These are phyloP conservation scores for Botrytis porri DNA, from an alignment of 2,329 filamentous ascomycete species.

Conservation along the genomic window DNA sequence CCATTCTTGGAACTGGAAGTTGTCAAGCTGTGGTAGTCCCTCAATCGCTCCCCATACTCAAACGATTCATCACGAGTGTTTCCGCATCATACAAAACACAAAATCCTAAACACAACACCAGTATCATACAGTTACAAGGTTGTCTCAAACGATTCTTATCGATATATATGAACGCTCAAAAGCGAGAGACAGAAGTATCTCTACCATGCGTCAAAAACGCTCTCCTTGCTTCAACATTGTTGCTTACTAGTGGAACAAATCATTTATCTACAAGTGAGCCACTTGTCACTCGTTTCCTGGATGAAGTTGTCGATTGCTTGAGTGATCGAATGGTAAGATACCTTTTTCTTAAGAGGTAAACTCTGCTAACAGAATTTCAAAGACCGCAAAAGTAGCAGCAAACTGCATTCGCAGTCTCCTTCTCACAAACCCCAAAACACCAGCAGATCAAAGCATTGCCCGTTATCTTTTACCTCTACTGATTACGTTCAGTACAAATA, in stretches of 20 bases:
- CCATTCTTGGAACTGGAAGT: slow-evolving; percentile 79
- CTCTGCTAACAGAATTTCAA: slow-evolving; percentile 12
- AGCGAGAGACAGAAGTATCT: slow-evolving; percentile 70
- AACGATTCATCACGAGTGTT: slow-evolving; percentile 81
- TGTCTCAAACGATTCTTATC: slow-evolving; percentile 79
- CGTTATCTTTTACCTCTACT: slow-evolving; percentile 73
- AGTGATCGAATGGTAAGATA: slow-evolving; percentile 64
- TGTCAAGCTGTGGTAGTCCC: slow-evolving; percentile 90
- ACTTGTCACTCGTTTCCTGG: slow-evolving; percentile 69
- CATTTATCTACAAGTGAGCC: slow-evolving; percentile 72
- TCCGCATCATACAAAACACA: slow-evolving; percentile 47
- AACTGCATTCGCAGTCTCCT: slow-evolving; percentile 86
- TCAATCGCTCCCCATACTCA: slow-evolving; percentile 84
- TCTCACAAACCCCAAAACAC: slow-evolving; percentile 58
- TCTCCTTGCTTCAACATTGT: slow-evolving; percentile 80
- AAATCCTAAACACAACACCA: slow-evolving; percentile 40
- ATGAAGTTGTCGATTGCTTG: slow-evolving; percentile 82
- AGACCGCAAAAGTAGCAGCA: slow-evolving; percentile 85
- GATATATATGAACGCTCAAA: slow-evolving; percentile 74
- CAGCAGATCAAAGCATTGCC: slow-evolving; percentile 69
- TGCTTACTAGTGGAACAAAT: slow-evolving; percentile 78
- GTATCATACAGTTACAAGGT: slow-evolving; percentile 64
- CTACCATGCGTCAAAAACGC: slow-evolving; percentile 91
- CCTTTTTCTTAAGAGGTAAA: neutral
- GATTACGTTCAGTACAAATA: slow-evolving; percentile 69